Evolutionary conservation across 23 red algal species (phyloP), one percentile per base, ranked within the genome.

Genomic region (Rhodosorus marinus): DNA sequence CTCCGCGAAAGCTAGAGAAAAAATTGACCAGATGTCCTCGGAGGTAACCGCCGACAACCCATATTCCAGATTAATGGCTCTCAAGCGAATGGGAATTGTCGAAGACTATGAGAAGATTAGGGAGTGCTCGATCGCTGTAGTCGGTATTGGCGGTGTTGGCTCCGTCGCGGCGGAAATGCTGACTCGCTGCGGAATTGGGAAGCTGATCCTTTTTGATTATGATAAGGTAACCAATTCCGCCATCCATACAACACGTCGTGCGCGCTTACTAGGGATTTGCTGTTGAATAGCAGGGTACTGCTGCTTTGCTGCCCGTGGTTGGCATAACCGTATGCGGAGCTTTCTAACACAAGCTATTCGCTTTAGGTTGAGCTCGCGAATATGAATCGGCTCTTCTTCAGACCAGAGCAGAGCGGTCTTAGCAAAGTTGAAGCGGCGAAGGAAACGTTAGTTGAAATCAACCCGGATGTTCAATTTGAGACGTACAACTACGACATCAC

Each of bases 301-400:
- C n/a, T n/a, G n/a, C n/a, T n/a, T n/a, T n/a, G n/a, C n/a, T n/a
- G n/a, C n/a, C n/a, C n/a, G n/a, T n/a, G n/a, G n/a, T n/a, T n/a
- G n/a, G n/a, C n/a, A n/a, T n/a, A n/a, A n/a, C n/a, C n/a, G n/a
- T n/a, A n/a, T n/a, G n/a, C n/a, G n/a, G n/a, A n/a, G n/a, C n/a
- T n/a, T n/a, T n/a, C n/a, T n/a, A n/a, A n/a, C n/a, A n/a, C n/a
- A n/a, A n/a, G n/a, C n/a, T n/a, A n/a, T n/a, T n/a, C n/a, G n/a
- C n/a, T n/a, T n/a, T n/a, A n/a, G n/a, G 83, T 92, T 8, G 72
- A 79, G 24, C 55, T 70, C 14, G 83, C 83, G 11, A 92, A 92
- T 47, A 92, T 92, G 64, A 92, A 92, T 30, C 66, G 83, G n/a
- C 66, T 92, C 9, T 92, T 92, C 49, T 92, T 63, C 48, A 55